These are phyloP conservation scores for Miscanthus lutarioriparius DNA, from an alignment of 176 grass and related monocot genomes.

Conservation along the genomic window DNA sequence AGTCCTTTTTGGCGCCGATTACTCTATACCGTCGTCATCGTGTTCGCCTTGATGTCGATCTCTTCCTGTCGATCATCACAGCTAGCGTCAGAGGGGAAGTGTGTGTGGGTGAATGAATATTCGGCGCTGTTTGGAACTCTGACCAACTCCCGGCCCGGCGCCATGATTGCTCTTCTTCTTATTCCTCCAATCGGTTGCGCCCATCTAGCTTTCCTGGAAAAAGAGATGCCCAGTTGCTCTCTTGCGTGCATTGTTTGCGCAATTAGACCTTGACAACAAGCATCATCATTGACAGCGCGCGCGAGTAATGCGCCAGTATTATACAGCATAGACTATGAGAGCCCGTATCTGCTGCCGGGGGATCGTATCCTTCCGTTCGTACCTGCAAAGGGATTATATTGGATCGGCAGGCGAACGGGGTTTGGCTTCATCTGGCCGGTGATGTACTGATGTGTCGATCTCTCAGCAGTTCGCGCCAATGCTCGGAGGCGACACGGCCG, in stretches of 20 bases:
- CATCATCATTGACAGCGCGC: background rate
- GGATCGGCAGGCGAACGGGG: background rate
- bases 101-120: constrained; percentile 17
- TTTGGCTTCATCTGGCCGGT: background rate
- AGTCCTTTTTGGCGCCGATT: constrained; percentile 34
- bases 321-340: background rate
- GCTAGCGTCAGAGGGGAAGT: background rate
- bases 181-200: constrained; percentile 34
- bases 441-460: constrained; percentile 48
- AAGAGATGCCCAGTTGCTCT: background rate
- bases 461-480: background rate
- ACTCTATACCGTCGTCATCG: background rate
- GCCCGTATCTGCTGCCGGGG: constrained; percentile 14
- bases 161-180: constrained; percentile 1
- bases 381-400: background rate
- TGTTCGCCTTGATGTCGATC: background rate
- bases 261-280: background rate
- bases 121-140: constrained; percentile 2
- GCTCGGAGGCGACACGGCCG: no score
- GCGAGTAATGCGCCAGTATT: constrained; percentile 6
- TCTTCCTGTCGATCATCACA: background rate
- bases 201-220: constrained; percentile 35
- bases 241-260: background rate
- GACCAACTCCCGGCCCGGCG: constrained; percentile 9
- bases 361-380: background rate